These are phyloP conservation scores for Elaeagnus macrophylla DNA, from an alignment of 306 rosid genomes.

Conservation along the genomic window DNA sequence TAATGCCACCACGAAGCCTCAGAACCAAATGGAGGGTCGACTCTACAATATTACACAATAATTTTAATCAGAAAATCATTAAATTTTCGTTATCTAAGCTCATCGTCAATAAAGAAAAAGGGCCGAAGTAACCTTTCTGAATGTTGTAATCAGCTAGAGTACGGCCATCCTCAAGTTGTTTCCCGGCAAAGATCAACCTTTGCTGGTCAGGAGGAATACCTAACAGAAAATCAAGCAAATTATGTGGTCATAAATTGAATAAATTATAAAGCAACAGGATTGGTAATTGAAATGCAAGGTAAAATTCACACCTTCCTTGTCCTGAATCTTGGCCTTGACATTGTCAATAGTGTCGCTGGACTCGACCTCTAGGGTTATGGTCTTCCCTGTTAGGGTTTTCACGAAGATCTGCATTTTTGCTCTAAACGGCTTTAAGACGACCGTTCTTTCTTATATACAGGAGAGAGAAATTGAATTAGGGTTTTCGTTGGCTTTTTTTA, in stretches of 20 bases:
- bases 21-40: slow-evolving; percentile 92
- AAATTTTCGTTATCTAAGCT: background rate
- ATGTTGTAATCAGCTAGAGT: slow-evolving; percentile 94
- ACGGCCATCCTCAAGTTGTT: slow-evolving; percentile 97
- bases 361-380: slow-evolving; percentile 96
- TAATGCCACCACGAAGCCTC: slow-evolving; percentile 99
- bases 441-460: no score
- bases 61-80: background rate
- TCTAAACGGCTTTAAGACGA: no score
- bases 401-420: slow-evolving; percentile 87
- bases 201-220: slow-evolving; percentile 99
- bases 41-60: slow-evolving; percentile 25
- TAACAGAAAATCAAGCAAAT: background rate
- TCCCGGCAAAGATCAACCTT: slow-evolving; percentile 89
- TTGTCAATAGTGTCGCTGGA: slow-evolving; percentile 90
- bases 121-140: slow-evolving; percentile 57
- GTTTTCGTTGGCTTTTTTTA: background rate
- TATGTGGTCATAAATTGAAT: no score
- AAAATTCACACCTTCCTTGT: slow-evolving; percentile 63
- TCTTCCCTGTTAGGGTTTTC: slow-evolving; percentile 96
- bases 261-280: background rate
- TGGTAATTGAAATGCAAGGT: background rate
- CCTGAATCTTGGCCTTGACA: slow-evolving; percentile 90
- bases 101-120: background rate
- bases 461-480: background rate